phyloP scores from a whole-genome alignment of 1,139 yeast genomes.

The Insectozyma bohioensis region DNA sequence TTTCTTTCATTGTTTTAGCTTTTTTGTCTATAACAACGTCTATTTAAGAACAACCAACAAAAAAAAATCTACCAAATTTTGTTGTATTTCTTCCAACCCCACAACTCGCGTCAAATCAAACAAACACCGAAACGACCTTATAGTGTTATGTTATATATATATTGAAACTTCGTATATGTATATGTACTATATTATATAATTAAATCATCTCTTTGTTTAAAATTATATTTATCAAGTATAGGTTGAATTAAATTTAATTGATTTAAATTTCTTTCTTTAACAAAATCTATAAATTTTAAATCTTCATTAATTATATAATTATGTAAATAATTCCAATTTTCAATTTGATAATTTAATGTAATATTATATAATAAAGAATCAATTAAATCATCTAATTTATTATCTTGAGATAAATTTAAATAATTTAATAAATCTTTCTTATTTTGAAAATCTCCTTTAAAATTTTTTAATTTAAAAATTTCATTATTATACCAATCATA shows the following conservation, averaged over 20 bases:
- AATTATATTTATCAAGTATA: slow-evolving; percentile 12
- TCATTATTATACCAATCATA: slow-evolving; percentile 16
- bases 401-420: slow-evolving; percentile 12
- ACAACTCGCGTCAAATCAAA: too few relatives aligned
- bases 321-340: slow-evolving; percentile 16
- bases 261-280: slow-evolving; percentile 10
- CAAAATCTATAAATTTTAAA: slow-evolving; percentile 14
- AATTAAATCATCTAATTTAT: slow-evolving; percentile 41
- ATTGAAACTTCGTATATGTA: too few relatives aligned
- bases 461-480: slow-evolving; percentile 11
- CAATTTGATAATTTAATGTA: slow-evolving; percentile 25
- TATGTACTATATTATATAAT: too few relatives aligned
- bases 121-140: too few relatives aligned
- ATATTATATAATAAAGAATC: slow-evolving; percentile 39
- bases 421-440: slow-evolving; percentile 12
- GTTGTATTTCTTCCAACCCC: too few relatives aligned
- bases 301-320: slow-evolving; percentile 4
- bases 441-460: slow-evolving; percentile 5
- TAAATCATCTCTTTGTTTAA: slow-evolving; percentile 2
- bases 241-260: slow-evolving; percentile 16
- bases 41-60: too few relatives aligned
- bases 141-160: too few relatives aligned
- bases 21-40: too few relatives aligned
- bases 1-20: too few relatives aligned
- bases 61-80: too few relatives aligned